Evolutionary conservation across 2,329 filamentous ascomycete genomes (phyloP).

Genomic region (Cercospora zeae-maydis): DNA sequence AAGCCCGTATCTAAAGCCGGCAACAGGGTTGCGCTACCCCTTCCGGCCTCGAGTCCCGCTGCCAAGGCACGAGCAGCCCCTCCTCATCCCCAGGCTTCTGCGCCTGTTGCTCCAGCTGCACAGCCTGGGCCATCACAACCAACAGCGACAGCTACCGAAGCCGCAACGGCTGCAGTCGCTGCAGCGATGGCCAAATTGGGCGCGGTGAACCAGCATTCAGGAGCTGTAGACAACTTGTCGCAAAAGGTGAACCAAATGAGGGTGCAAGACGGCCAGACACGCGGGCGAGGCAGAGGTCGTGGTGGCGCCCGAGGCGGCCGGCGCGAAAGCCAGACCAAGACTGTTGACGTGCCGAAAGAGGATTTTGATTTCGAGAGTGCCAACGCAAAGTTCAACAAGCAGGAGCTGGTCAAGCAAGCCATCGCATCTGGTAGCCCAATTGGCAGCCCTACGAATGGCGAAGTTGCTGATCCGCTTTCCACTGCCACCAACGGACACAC

Average conservation of each 20-base stretch:
- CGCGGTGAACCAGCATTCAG: slow-evolving; percentile 30
- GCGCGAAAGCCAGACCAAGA: slow-evolving; percentile 40
- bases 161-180: slow-evolving; percentile 73
- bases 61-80: slow-evolving; percentile 21
- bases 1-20: slow-evolving; percentile 43
- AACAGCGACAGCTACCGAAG: slow-evolving; percentile 60
- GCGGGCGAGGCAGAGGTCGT: slow-evolving; percentile 49
- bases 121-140: slow-evolving; percentile 19
- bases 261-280: slow-evolving; percentile 29
- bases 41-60: slow-evolving; percentile 45
- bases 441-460: slow-evolving; percentile 37
- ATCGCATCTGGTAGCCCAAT: slow-evolving; percentile 71
- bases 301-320: slow-evolving; percentile 41
- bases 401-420: slow-evolving; percentile 82
- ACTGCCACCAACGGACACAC: slow-evolving; percentile 31
- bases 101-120: slow-evolving; percentile 13
- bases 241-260: slow-evolving; percentile 76
- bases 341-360: slow-evolving; percentile 79
- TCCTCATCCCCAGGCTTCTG: slow-evolving; percentile 9
- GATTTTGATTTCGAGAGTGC: slow-evolving; percentile 89
- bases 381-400: slow-evolving; percentile 87
- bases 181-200: slow-evolving; percentile 72
- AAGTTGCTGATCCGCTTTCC: slow-evolving; percentile 24
- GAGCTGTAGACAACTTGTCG: slow-evolving; percentile 62
- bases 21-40: slow-evolving; percentile 59